Base-by-base conservation (phyloP, 306 rosid genomes). In the Inga leiocalycina region DNA sequence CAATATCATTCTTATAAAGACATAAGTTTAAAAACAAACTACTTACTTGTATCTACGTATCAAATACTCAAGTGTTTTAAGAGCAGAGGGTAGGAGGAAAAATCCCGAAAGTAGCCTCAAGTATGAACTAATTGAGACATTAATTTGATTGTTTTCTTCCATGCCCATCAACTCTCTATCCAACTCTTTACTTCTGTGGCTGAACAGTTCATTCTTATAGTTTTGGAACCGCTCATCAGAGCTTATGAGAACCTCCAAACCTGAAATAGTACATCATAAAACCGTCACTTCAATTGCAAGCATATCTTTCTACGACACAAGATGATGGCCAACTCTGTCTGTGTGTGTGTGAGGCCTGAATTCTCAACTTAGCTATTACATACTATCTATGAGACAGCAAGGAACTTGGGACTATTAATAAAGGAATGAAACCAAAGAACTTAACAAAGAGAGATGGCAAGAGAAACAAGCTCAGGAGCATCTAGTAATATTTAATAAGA, bases 11-110 rank as follows among this genome's bases (percentile, higher is more conserved):
- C 39, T 75, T 17, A 75, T 13, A 62, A 13, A 49, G 34, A 15
- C n/a, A 71, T 51, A 17, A 54, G 2, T 2, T 27, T 10, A 65
- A 16, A 46, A 79, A 81, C 27, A 81, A 24, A 67, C 6, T n/a
- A n/a, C 97, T 76, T 83, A 95, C 99, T 91, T 89, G 84, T 90
- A 86, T 90, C 94, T 84, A 3, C 99, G 92, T 64, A 93, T 85
- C 97, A 95, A 89, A 86, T 92, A 95, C 90, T 95, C 98, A 5
- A 95, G 89, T 10, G 99, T 95, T 90, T 89, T 84, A 74, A 88
- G 85, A 5, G 99, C 84, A 2, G 99, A 86, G 0, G 90, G 85
- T 57, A 83, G 85, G 72, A 85, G 92, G 74, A 96, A 90, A 77
- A 87, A 67, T 62, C 89, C 93, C 0, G 97, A 93, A 45, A 96